Conservation (phyloP, 2,329 filamentous ascomycete species). For the Fusarium metavorans region DNA sequence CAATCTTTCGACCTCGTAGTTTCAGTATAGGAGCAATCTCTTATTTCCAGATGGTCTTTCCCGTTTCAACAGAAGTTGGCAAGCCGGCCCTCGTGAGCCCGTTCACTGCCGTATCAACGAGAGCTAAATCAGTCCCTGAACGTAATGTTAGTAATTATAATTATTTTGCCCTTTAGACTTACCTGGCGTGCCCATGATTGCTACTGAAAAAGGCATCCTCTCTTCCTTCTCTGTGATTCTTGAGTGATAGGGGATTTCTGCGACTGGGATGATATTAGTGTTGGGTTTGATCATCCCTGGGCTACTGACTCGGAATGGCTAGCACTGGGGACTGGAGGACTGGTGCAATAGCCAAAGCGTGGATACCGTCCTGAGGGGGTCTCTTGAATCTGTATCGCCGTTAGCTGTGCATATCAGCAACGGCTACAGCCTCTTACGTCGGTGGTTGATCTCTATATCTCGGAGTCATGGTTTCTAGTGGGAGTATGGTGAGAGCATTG, state of each 20-base stretch:
- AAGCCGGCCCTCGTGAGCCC: not conserved
- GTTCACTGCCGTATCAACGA: not conserved
- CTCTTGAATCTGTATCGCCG: not conserved
- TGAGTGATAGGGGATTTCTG: not conserved
- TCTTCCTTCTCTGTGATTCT: not conserved
- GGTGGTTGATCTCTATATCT: not conserved
- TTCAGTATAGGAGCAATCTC: not conserved
- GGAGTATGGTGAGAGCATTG: not conserved
- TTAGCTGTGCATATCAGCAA: not conserved
- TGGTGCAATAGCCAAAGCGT: not conserved
- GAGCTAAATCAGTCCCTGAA: not conserved
- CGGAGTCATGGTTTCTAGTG: not conserved
- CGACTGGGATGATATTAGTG: not conserved
- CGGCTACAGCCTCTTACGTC: not conserved
- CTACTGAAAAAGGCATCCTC: not conserved
- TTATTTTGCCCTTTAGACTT: not conserved
- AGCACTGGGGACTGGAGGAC: not conserved
- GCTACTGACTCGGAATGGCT: not conserved
- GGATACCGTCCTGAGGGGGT: not conserved
- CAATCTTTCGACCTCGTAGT: not conserved
- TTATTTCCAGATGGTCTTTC: not conserved
- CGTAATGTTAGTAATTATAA: not conserved
- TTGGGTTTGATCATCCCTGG: not conserved
- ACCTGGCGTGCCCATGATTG: not conserved
- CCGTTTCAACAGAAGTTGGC: not conserved